Base-by-base conservation (phyloP, 164 flowering plant genomes). In the Aristolochia fimbriata region DNA sequence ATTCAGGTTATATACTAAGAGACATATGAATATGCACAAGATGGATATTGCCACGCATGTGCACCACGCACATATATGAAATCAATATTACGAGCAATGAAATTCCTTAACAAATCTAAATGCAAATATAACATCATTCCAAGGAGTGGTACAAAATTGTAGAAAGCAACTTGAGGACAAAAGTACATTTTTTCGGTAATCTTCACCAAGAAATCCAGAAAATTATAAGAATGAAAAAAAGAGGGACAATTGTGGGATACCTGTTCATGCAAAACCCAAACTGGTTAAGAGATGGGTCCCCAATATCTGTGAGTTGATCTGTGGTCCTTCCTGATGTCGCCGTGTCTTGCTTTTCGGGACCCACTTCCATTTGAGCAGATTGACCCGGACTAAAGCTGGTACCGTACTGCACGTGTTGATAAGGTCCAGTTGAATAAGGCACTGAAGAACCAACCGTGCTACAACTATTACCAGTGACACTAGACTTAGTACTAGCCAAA, bases 401-500 rank as follows among this genome's bases (percentile, higher is more conserved):
- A 68, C 68, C 52, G 23, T 65, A 69, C 56, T 68, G 67, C 60
- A 67, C 75, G 53, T 62, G 79, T 55, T 83, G 88, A 70, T 77
- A 79, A 58, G 83, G 68, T 16, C 79, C 89, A 56, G 67, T 67
- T 12, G 82, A 69, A 41, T 71, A 77, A 52, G 85, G 77, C 76
- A 76, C 62, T 15, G 96, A 86, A 60, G 23, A 53, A 63, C 68
- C 69, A 79, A 73, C 64, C 59, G 84, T 81, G 66, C 77, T 76
- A 68, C 83, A 76, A 71, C 85, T 75, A 53, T 67, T 67, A 61
- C 65, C 71, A 61, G 89, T 85, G 63, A 71, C 72, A 59, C 83
- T 76, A 57, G 97, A 85, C 70, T 72, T 85, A 59, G 74, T 57
- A 70, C 94, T 90, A 51, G 71, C 74, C 73, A 82, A 72, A 82